A percentile compares a stretch with the other conserved stretches of the same genome.
Evolutionary conservation across 2,329 filamentous ascomycete species (phyloP).

Genomic region (Stylonectria norvegica): DNA sequence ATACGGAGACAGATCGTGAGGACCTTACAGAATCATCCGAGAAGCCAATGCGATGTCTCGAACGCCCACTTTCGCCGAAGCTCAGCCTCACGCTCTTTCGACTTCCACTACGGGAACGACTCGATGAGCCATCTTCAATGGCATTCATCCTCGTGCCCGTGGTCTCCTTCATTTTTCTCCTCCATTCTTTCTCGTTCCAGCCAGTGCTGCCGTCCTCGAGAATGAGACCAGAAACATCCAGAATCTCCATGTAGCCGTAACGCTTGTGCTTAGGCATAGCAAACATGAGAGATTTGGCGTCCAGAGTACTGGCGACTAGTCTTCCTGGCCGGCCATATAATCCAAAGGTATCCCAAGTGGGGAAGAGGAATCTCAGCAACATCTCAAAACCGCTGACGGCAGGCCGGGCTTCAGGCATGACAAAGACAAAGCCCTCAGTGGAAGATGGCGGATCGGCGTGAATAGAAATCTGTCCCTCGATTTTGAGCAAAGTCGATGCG

Average conservation of each 20-base stretch:
- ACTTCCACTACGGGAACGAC: conserved; percentile 53
- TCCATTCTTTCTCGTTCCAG: conserved; percentile 89
- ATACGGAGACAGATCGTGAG: conserved; percentile 50
- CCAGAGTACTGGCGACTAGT: conserved; percentile 81
- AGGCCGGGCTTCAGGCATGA: conserved; percentile 94
- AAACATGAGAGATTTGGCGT: conserved; percentile 92
- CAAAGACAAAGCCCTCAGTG: conserved; percentile 91
- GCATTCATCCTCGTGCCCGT: conserved; percentile 75
- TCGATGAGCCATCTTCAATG: conserved; percentile 47
- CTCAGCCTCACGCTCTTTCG: conserved; percentile 57
- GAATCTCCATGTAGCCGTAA: conserved; percentile 85
- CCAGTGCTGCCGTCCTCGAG: conserved; percentile 68
- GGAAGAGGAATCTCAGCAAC: conserved; percentile 88
- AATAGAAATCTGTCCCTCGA: conserved; percentile 87
- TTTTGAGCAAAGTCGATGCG: conserved; percentile 87
- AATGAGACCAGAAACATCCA: conserved; percentile 80
- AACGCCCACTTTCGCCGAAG: conserved; percentile 37
- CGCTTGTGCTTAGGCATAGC: conserved; percentile 86
- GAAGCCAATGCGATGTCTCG: conserved; percentile 51
- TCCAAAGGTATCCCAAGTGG: conserved; percentile 87
- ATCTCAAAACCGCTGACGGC: conserved; percentile 93
- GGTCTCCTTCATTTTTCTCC: conserved; percentile 81
- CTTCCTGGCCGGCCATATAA: conserved; percentile 87
- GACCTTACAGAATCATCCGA: conserved; percentile 52
- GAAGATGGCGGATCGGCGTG: conserved; percentile 74